These are phyloP conservation scores for Gloeophyllum trabeum DNA, from an alignment of 768 basidiomycete genomes.

Conservation along the genomic window DNA sequence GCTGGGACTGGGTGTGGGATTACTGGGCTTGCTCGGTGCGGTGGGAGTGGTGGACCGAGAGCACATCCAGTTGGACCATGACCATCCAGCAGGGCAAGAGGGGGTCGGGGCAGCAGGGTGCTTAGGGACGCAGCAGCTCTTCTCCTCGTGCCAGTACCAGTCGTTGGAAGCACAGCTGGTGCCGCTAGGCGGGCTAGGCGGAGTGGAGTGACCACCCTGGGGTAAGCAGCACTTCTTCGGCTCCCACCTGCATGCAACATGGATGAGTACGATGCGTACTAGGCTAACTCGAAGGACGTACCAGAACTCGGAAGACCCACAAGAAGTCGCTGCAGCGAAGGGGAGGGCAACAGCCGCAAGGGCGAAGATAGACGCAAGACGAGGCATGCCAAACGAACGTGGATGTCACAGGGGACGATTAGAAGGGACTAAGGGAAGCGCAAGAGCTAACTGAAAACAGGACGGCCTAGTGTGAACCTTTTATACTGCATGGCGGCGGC, in stretches of 20 bases:
- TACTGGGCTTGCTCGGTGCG: no score
- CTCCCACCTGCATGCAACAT: no score
- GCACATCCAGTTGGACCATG: neutral
- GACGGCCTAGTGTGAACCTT: no score
- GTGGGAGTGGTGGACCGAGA: neutral
- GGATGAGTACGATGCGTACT: no score
- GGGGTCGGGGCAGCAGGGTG: neutral
- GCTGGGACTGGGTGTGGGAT: neutral
- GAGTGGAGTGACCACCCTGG: no score
- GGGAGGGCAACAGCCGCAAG: conserved; percentile 24
- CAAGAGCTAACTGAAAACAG: no score
- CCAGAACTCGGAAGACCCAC: conserved; percentile 5
- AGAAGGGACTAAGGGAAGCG: conserved; percentile 11
- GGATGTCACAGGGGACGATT: conserved; percentile 19
- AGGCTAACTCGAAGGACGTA: no score
- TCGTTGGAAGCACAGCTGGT: neutral
- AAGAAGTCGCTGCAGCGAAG: conserved; percentile 18
- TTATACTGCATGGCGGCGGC: no score
- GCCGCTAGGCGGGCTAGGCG: no score
- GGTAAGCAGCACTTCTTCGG: no score
- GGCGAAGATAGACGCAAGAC: conserved; percentile 18
- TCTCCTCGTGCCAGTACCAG: neutral
- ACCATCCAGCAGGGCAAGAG: neutral
- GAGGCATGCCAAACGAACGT: conserved; percentile 23
- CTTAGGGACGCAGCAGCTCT: conserved; percentile 6